phyloP scores from a whole-genome alignment of 164 flowering plant species.

The Amborella trichopoda region DNA sequence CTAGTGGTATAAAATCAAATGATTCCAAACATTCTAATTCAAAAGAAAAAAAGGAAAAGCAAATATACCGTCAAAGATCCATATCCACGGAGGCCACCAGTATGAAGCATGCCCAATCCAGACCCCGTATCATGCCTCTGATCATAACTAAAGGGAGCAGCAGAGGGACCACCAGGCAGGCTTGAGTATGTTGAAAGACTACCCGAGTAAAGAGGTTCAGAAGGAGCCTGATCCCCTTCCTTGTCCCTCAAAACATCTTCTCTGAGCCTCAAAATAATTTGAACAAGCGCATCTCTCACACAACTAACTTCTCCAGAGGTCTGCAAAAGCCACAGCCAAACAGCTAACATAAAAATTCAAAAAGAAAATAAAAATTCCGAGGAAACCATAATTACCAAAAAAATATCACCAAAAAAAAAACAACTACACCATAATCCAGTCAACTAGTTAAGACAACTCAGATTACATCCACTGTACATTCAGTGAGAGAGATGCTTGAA shows the following conservation, averaged over 20 bases:
- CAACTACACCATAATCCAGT: too few relatives aligned
- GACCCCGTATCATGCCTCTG: constrained; percentile 49
- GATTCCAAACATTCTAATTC: neutral
- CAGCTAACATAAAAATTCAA: neutral
- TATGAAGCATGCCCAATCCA: constrained; percentile 48
- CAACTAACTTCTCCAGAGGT: constrained; percentile 53
- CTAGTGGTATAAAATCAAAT: neutral
- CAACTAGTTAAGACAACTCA: too few relatives aligned
- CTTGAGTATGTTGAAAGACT: constrained; percentile 32
- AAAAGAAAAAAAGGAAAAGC: neutral
- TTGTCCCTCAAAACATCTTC: constrained; percentile 72
- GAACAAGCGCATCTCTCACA: constrained; percentile 90
- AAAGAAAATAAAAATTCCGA: neutral
- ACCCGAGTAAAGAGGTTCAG: constrained; percentile 35
- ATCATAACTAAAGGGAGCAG: constrained; percentile 53
- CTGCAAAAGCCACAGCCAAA: constrained; percentile 18
- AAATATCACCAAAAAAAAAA: too few relatives aligned
- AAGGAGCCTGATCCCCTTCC: constrained; percentile 36
- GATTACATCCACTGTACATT: too few relatives aligned
- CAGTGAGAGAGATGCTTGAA: too few relatives aligned
- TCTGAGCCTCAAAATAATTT: constrained; percentile 80
- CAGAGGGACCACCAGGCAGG: constrained; percentile 37
- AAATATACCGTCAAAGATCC: constrained; percentile 54
- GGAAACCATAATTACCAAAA: too few relatives aligned
- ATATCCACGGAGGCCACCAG: constrained; percentile 62